Conservation (phyloP, 371 early-diverging fungal species). For the Circinella minor region DNA sequence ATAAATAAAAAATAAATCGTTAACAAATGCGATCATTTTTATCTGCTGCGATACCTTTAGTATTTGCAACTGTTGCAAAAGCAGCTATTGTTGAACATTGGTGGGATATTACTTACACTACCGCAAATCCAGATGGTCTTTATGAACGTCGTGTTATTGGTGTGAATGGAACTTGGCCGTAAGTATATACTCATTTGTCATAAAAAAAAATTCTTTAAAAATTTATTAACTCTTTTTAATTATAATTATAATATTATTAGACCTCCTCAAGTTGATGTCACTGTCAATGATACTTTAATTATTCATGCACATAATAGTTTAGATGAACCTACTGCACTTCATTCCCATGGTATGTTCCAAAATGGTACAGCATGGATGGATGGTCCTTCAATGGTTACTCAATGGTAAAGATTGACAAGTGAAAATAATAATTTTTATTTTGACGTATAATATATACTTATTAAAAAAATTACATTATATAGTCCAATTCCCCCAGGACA, state of each 20-base stretch:
- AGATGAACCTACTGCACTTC: constrained; percentile 65
- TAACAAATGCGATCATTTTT: not conserved
- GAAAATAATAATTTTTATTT: not conserved
- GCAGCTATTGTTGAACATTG: constrained; percentile 66
- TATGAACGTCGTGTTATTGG: constrained; percentile 71
- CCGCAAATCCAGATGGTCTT: constrained; percentile 70
- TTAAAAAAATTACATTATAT: not conserved
- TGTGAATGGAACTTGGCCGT: constrained; percentile 76
- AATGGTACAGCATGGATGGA: constrained; percentile 64
- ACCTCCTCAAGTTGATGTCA: constrained; percentile 49
- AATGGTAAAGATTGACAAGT: constrained; percentile 45
- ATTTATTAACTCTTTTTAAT: not conserved
- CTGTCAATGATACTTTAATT: constrained; percentile 59
- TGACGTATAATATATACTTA: too few relatives aligned
- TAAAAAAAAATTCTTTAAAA: not conserved
- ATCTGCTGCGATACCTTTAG: not conserved
- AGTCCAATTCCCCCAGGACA: constrained; percentile 41
- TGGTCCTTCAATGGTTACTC: constrained; percentile 66
- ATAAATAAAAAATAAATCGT: too few relatives aligned
- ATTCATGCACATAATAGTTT: constrained; percentile 69
- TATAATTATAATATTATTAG: constrained; percentile 20
- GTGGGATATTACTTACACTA: constrained; percentile 74
- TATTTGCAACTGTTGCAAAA: constrained; percentile 21
- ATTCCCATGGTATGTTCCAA: constrained; percentile 75
- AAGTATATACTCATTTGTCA: constrained; percentile 28